These are phyloP conservation scores for Polysphondylium violaceum DNA, from an alignment of 78 protist genomes.

Conservation along the genomic window DNA sequence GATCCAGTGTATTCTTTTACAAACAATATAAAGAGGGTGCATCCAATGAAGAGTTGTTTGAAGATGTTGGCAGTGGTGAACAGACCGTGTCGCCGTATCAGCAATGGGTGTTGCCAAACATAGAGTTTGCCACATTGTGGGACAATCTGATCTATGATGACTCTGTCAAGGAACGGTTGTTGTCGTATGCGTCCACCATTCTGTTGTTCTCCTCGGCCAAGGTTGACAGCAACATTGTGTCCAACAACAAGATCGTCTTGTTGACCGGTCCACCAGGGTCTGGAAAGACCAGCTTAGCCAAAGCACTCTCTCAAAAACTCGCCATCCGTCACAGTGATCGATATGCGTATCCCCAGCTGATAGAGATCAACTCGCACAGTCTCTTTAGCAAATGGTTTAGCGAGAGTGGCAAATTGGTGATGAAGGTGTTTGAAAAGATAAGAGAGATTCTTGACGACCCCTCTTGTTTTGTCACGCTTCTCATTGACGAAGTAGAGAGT, in stretches of 20 bases:
- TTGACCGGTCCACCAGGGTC: slow-evolving; percentile 99
- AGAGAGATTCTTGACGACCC: slow-evolving; percentile 80
- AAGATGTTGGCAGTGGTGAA: slow-evolving; percentile 38
- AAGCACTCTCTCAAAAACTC: slow-evolving; percentile 96
- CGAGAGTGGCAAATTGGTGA: slow-evolving; percentile 98
- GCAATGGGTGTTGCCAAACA: slow-evolving; percentile 79
- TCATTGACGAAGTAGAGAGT: slow-evolving; percentile 95
- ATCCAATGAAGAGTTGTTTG: slow-evolving; percentile 18
- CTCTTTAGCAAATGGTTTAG: slow-evolving; percentile 98
- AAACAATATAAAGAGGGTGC: slow-evolving; percentile 16
- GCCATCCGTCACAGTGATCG: slow-evolving; percentile 71
- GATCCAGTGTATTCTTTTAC: no score
- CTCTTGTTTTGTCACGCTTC: slow-evolving; percentile 75
- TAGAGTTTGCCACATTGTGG: slow-evolving; percentile 85
- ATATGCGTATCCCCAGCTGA: slow-evolving; percentile 46
- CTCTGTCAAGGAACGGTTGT: slow-evolving; percentile 62
- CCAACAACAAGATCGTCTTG: slow-evolving; percentile 85
- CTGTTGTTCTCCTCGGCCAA: slow-evolving; percentile 79
- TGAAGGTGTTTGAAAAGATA: slow-evolving; percentile 87
- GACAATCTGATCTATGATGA: slow-evolving; percentile 75
- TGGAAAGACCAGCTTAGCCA: slow-evolving; percentile 93
- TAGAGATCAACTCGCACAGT: slow-evolving; percentile 93
- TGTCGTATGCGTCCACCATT: slow-evolving; percentile 72
- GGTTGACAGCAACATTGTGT: slow-evolving; percentile 29
- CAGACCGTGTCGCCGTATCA: slow-evolving; percentile 36